These are phyloP conservation scores for Spergularia bocconei DNA, from an alignment of 148 eudicot species.

Conservation along the genomic window DNA sequence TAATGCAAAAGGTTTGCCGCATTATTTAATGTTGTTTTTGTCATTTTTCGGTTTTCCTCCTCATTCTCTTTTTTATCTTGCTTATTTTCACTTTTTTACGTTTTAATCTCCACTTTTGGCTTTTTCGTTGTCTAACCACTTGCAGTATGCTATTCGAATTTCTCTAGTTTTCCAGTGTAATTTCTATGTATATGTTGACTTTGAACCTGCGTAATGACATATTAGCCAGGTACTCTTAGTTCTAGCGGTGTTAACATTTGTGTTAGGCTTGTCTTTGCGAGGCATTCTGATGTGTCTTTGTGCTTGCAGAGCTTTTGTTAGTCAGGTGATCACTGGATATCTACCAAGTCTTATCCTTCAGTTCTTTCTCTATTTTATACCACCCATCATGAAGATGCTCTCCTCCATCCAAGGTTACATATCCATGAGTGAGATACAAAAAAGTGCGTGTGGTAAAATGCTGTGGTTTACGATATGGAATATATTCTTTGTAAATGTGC, in stretches of 20 bases:
- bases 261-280: neutral
- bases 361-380: slow-evolving; percentile 53
- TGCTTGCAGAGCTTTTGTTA: slow-evolving; percentile 54
- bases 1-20: too few species aligned
- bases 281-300: slow-evolving; percentile 5
- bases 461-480: slow-evolving; percentile 82
- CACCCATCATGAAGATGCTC: slow-evolving; percentile 66
- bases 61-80: too few species aligned
- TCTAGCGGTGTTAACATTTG: neutral
- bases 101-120: too few species aligned
- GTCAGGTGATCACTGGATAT: slow-evolving; percentile 79
- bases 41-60: too few species aligned
- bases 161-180: too few species aligned
- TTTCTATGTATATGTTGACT: too few species aligned
- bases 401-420: slow-evolving; percentile 78
- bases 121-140: too few species aligned
- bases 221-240: neutral
- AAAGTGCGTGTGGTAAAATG: slow-evolving; percentile 74
- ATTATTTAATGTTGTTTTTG: too few species aligned
- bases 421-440: slow-evolving; percentile 67
- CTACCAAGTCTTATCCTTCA: slow-evolving; percentile 88
- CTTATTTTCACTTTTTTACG: too few species aligned
- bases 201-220: neutral
- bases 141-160: too few species aligned
- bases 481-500: slow-evolving; percentile 73